A percentile compares a stretch with the other conserved stretches of the same genome.
phyloP scores from a whole-genome alignment of 2,329 filamentous ascomycete species.

The Arachnomyces sp. region DNA sequence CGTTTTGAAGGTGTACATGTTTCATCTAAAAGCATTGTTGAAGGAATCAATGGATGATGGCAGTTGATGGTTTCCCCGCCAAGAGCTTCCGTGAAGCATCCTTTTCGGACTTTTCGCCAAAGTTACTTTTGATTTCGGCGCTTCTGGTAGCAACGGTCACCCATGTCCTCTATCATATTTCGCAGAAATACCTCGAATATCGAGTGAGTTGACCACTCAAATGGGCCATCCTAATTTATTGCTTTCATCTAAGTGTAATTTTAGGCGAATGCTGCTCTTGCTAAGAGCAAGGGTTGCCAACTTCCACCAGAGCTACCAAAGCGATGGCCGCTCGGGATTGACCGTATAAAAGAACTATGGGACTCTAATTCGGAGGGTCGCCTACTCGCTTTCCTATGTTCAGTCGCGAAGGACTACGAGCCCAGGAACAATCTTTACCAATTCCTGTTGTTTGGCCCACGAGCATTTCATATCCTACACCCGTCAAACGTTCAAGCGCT shows the following conservation, averaged over 20 bases:
- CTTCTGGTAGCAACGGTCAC: background rate
- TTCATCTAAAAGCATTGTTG: no score
- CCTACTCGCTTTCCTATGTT: slow-evolving; percentile 11
- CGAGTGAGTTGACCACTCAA: background rate
- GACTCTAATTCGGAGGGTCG: slow-evolving; percentile 8
- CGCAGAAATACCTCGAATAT: background rate
- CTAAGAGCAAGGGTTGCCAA: slow-evolving; percentile 15
- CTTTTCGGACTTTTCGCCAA: no score
- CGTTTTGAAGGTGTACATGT: no score
- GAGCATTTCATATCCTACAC: slow-evolving; percentile 11
- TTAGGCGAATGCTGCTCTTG: slow-evolving; percentile 12
- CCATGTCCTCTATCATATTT: background rate
- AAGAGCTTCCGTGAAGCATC: no score
- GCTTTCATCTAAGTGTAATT: background rate
- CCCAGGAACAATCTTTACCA: slow-evolving; percentile 18
- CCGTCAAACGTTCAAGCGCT: slow-evolving; percentile 12
- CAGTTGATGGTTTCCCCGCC: no score
- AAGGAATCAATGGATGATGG: no score
- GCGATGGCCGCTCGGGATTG: slow-evolving; percentile 27
- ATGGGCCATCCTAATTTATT: background rate
- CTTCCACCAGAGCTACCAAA: slow-evolving; percentile 24
- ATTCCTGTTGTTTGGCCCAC: slow-evolving; percentile 11
- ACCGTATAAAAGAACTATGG: slow-evolving; percentile 16
- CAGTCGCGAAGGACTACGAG: slow-evolving; percentile 15
- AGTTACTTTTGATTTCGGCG: no score